Percentiles rank a stretch among this genome's conserved stretches.
Evolutionary conservation across 768 basidiomycete species (phyloP).

Genomic region (Collybia sp.): DNA sequence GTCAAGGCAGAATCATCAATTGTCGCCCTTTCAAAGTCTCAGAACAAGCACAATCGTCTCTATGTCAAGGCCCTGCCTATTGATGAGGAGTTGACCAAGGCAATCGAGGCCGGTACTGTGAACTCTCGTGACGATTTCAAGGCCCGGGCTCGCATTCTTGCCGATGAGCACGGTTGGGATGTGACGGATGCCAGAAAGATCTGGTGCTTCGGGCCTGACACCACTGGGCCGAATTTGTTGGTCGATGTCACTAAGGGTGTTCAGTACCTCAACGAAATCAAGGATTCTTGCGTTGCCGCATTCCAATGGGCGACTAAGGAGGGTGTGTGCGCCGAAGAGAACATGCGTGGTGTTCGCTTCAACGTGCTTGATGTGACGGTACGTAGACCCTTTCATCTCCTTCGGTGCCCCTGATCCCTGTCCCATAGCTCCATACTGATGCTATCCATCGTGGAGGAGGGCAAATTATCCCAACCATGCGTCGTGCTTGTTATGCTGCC

Average conservation of each 20-base stretch:
- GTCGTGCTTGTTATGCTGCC: constrained; percentile 95
- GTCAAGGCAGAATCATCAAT: constrained; percentile 95
- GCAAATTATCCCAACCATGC: constrained; percentile 96
- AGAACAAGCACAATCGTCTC: constrained; percentile 99
- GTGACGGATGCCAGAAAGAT: constrained; percentile 99
- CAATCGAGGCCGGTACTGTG: constrained; percentile 86
- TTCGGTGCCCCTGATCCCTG: not conserved
- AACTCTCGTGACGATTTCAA: constrained; percentile 97
- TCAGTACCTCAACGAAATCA: constrained; percentile 99
- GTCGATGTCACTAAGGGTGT: constrained; percentile 99
- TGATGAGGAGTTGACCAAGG: constrained; percentile 90
- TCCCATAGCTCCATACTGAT: constrained; percentile 83
- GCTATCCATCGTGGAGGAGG: constrained; percentile 99
- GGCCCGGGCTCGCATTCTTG: constrained; percentile 88
- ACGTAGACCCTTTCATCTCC: constrained; percentile 23
- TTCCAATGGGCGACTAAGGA: constrained; percentile 99
- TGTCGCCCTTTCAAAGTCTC: constrained; percentile 96
- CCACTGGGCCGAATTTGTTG: constrained; percentile 93
- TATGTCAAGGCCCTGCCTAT: constrained; percentile 91
- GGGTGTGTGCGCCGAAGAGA: constrained; percentile 94
- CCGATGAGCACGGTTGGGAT: constrained; percentile 97
- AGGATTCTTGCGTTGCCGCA: constrained; percentile 98
- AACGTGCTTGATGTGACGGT: constrained; percentile 96
- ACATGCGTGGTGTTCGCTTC: constrained; percentile 96
- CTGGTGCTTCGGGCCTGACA: constrained; percentile 99